phyloP scores from a whole-genome alignment of 2,329 filamentous ascomycete genomes.

The Hymenoscyphus albidus region DNA sequence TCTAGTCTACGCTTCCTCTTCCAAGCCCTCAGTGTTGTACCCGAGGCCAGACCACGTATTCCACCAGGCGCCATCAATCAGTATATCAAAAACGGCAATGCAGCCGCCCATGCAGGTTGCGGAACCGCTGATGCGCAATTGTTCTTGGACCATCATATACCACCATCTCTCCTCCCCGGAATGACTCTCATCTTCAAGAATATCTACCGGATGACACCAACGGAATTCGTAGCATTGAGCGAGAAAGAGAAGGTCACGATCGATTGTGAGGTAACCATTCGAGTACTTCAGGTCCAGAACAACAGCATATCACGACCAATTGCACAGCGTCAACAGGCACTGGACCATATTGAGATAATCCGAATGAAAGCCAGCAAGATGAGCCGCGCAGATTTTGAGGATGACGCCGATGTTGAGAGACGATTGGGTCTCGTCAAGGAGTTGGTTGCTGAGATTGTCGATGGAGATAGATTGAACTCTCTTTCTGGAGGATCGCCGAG shows the following conservation, averaged over 20 bases:
- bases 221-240: background rate
- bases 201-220: background rate
- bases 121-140: background rate
- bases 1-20: background rate
- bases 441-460: too few species aligned
- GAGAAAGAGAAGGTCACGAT: background rate
- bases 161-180: background rate
- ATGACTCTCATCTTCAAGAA: background rate
- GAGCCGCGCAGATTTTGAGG: too few species aligned
- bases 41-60: background rate
- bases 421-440: too few species aligned
- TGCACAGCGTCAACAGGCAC: constrained; percentile 46
- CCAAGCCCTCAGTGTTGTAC: background rate
- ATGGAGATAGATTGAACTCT: too few species aligned
- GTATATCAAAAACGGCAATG: background rate
- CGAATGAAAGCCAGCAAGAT: constrained; percentile 10
- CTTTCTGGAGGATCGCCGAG: too few species aligned
- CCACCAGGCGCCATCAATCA: background rate
- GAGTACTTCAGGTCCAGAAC: background rate
- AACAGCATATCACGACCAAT: constrained; percentile 49
- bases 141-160: background rate
- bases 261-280: background rate
- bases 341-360: constrained; percentile 45
- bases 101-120: background rate
- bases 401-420: too few species aligned